Conservation (phyloP, 768 basidiomycete genomes). For the Russula dissimulans region DNA sequence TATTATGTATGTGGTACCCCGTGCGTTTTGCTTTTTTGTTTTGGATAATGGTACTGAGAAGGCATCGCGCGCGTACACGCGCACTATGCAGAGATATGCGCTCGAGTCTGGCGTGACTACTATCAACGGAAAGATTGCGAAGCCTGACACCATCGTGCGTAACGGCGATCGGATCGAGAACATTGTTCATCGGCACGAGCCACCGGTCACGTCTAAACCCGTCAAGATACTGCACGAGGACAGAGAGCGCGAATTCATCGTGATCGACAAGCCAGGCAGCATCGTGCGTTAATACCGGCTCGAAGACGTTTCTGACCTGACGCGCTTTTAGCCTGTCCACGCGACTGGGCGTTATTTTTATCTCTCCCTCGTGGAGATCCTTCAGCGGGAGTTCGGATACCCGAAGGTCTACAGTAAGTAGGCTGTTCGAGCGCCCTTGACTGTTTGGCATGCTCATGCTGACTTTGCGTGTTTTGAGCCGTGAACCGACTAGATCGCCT, state of each 20-base stretch:
- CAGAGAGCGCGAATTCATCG: slow-evolving; percentile 70
- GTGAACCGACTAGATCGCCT: slow-evolving; percentile 91
- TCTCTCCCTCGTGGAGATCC: slow-evolving; percentile 81
- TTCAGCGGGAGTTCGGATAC: slow-evolving; percentile 76
- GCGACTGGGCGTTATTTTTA: slow-evolving; percentile 84
- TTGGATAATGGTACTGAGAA: neutral
- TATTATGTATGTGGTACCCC: slow-evolving; percentile 65
- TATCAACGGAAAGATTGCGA: slow-evolving; percentile 83
- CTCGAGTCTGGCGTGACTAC: slow-evolving; percentile 94
- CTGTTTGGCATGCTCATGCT: neutral
- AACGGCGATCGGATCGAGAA: slow-evolving; percentile 95
- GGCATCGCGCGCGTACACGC: no score
- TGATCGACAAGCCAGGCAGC: slow-evolving; percentile 94
- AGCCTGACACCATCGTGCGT: slow-evolving; percentile 64
- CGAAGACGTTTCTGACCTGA: neutral
- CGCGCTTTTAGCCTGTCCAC: slow-evolving; percentile 65
- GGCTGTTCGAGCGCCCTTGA: neutral
- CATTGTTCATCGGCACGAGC: slow-evolving; percentile 93
- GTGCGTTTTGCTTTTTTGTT: slow-evolving; percentile 18
- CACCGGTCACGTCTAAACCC: slow-evolving; percentile 79
- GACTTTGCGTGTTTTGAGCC: slow-evolving; percentile 41
- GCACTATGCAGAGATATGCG: slow-evolving; percentile 42
- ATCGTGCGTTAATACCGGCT: slow-evolving; percentile 55
- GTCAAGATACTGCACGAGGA: slow-evolving; percentile 76
- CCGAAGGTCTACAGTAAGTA: slow-evolving; percentile 72